Conservation (phyloP, 768 basidiomycete genomes). For the Aureoboletus auriporus region DNA sequence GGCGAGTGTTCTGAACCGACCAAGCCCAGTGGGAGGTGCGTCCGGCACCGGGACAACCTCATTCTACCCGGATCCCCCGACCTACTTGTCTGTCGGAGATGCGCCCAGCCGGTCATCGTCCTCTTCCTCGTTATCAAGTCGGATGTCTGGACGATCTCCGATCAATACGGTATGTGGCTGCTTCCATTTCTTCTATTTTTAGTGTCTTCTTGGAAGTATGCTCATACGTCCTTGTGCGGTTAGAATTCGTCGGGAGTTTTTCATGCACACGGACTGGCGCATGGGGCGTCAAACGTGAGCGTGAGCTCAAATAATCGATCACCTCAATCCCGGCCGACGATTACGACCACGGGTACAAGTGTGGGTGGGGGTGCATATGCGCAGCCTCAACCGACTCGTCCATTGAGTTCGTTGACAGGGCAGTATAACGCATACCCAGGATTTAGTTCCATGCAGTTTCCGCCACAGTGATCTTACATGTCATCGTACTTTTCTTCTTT, state of each 20-base stretch:
- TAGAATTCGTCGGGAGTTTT: constrained; percentile 25
- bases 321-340: constrained; percentile 17
- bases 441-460: constrained; percentile 24
- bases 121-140: constrained; percentile 30
- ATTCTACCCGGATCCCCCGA: constrained; percentile 23
- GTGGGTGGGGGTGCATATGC: constrained; percentile 12
- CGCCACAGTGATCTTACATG: constrained; percentile 6
- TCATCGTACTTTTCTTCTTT: background rate
- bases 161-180: constrained; percentile 22
- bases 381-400: constrained; percentile 23
- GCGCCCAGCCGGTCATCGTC: constrained; percentile 30
- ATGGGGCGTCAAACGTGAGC: constrained; percentile 7
- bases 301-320: constrained; percentile 13
- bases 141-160: constrained; percentile 29
- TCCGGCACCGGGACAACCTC: constrained; percentile 7
- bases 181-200: background rate
- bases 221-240: constrained; percentile 3
- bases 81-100: constrained; percentile 21
- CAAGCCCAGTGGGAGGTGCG: constrained; percentile 10
- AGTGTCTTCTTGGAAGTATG: background rate
- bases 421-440: constrained; percentile 20
- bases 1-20: constrained; percentile 18
- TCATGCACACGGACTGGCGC: constrained; percentile 10
- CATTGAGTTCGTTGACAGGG: constrained; percentile 7
- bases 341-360: constrained; percentile 3